Base-by-base conservation (phyloP, 148 eudicot species). In the Amaranthus palmeri region DNA sequence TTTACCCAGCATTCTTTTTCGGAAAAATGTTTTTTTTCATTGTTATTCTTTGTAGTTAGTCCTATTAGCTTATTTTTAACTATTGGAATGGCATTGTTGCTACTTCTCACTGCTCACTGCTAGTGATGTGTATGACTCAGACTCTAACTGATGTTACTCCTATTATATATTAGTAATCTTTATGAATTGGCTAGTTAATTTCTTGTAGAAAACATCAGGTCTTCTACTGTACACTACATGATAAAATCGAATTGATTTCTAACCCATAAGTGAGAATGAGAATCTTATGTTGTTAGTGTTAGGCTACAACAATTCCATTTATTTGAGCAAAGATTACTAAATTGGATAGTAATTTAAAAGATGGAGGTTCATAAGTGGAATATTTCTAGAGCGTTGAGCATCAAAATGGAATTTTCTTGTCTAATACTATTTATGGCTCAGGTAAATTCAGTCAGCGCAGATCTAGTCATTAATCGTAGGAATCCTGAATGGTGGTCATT, bases 401-500 rank as follows among this genome's bases (percentile, higher is more conserved):
- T 25, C 2, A 25, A 25, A 25, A 25, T 25, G 36, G 36, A 25
- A 25, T 72, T 10, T 47, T 57, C 4, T 18, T 60, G 57, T 54
- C 74, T 40, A 61, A 15, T 9, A 13, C 8, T 9, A 10, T 40
- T 70, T 52, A 43, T 64, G 54, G 17, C 74, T 69, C 82, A 79
- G 98, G 79, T 68, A 50, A 80, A 79, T 80, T 79, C 78, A 59
- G 98, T 91, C 44, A 85, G 75, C 76, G 97, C 90, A n/a, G 90
- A 91, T 79, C 82, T 95, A 72, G 80, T 84, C 55, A 76, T 95
- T 70, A 88, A 88, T 74, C 86, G 61, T 65, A 85, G 81, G 57
- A 75, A 18, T 78, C 79, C 88, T 36, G 76, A 82, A 49, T 96
- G 99, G 99, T 96, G 99, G 97, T 92, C 99, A 48, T 96, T 96